Base-by-base conservation (phyloP, 2,329 filamentous ascomycete species). In the Hymenoscyphus fructigenus region DNA sequence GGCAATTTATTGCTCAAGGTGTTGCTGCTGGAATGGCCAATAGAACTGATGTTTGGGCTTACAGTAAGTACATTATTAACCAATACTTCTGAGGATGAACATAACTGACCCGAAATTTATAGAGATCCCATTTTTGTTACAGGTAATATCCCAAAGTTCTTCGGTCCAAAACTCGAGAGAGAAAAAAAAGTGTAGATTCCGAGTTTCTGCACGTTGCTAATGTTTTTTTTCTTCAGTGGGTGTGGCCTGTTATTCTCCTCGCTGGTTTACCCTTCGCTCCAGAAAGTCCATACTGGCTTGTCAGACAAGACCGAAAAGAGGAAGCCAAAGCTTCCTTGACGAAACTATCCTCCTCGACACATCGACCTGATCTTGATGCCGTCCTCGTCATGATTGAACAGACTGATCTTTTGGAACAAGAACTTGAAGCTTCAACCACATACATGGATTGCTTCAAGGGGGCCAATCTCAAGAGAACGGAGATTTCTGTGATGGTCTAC, bases 401-500 rank as follows among this genome's bases (percentile, higher is more conserved):
- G 69, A 87, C 84, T 0, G 82, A 87, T 68, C 76, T 80, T 57
- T 75, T 85, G 1, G 85, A 87, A 70, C 76, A 80, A 62, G 79
- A 83, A 59, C 67, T 76, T 0, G 75, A 76, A 10, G 74, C 70
- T 0, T 81, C 81, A 3, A 78, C 79, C 0, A 76, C 70, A 0
- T 85, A 84, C 68, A 61, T 69, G 4, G 82, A 85, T 69, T 84
- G 83, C 71, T 86, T 87, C 78, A 79, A 76, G 47, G 83, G 83
- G 1, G 70, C 79, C 47, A 80, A 86, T 68, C 75, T 82, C 0
- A 78, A 80, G 29, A 78, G 83, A 26, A 85, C 83, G 6, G 82
- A 84, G 69, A 82, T 85, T 34, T 82, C 83, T 0, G 75, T 82
- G 36, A 76, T 79, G 20, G 78, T 83, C 56, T 84, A 81, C 78